Conservation (phyloP, 768 basidiomycete genomes). For the Boletus vinaceobasis region DNA sequence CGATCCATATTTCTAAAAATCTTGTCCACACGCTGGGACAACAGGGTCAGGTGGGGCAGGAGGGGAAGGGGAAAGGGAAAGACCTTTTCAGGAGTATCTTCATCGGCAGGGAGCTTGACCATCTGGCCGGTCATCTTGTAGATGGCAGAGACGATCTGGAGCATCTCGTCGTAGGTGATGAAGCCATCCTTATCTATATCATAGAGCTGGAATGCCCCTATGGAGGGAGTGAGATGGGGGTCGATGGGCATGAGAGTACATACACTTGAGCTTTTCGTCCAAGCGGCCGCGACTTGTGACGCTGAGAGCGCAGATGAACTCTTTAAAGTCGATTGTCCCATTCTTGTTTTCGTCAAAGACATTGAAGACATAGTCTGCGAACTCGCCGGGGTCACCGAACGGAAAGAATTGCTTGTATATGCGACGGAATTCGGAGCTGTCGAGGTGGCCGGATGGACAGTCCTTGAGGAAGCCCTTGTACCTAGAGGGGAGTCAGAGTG, state of each 20-base stretch:
- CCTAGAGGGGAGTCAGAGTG: conserved; percentile 44
- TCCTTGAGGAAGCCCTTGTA: conserved; percentile 99
- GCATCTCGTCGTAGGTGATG: conserved; percentile 99
- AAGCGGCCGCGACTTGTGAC: conserved; percentile 89
- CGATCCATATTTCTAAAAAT: conserved; percentile 98
- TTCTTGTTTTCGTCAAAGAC: conserved; percentile 95
- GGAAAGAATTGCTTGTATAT: conserved; percentile 99
- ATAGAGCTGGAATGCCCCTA: conserved; percentile 99
- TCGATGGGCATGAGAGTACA: conserved; percentile 30
- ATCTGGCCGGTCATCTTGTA: conserved; percentile 99
- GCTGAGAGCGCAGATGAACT: conserved; percentile 97
- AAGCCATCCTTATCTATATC: conserved; percentile 98
- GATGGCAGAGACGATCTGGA: conserved; percentile 95
- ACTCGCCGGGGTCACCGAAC: conserved; percentile 95
- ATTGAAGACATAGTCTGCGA: conserved; percentile 98
- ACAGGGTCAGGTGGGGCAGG: conserved; percentile 11
- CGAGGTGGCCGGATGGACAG: conserved; percentile 94
- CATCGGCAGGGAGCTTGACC: conserved; percentile 97
- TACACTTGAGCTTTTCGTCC: conserved; percentile 98
- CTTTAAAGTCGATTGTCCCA: conserved; percentile 98
- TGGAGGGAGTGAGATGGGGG: conserved; percentile 14
- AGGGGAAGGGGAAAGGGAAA: neutral
- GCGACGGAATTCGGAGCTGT: conserved; percentile 91
- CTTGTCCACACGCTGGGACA: conserved; percentile 87
- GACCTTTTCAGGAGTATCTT: conserved; percentile 99